Evolutionary conservation across 306 rosid genomes (phyloP).

Genomic region (Oxytropis ochrocephala): DNA sequence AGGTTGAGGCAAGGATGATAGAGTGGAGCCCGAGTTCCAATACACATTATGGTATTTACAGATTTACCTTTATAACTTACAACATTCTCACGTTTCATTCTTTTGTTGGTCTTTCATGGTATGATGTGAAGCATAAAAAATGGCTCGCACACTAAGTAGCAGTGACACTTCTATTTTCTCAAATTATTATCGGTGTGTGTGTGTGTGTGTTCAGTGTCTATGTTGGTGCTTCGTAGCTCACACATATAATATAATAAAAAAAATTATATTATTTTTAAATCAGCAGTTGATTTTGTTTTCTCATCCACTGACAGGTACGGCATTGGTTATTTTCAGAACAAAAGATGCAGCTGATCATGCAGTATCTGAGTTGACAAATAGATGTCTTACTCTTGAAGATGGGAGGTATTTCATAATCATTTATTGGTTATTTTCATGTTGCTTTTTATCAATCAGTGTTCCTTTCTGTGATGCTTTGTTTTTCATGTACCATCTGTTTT

Average conservation of each 20-base stretch:
- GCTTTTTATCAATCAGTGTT: background rate
- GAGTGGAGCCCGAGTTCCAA: constrained; percentile 21
- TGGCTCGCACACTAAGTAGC: background rate
- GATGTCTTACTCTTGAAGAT: constrained; percentile 47
- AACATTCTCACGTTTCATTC: background rate
- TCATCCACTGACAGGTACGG: constrained; percentile 43
- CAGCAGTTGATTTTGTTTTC: constrained; percentile 8
- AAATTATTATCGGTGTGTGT: too few relatives aligned
- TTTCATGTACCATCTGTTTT: background rate
- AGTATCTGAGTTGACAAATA: constrained; percentile 21
- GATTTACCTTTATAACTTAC: background rate
- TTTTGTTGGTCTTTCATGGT: background rate
- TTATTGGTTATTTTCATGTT: background rate
- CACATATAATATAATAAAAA: background rate
- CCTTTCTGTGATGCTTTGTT: background rate
- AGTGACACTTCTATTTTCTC: too few relatives aligned
- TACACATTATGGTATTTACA: constrained; percentile 36
- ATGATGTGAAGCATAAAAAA: background rate
- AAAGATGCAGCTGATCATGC: constrained; percentile 41
- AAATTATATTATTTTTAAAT: background rate
- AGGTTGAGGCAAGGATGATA: constrained; percentile 48
- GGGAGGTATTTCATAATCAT: constrained; percentile 42
- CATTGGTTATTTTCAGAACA: constrained; percentile 56
- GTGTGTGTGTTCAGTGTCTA: too few relatives aligned
- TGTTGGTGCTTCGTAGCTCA: too few relatives aligned